Evolutionary conservation across 805 yeast genomes (phyloP), one percentile per base, ranked within the genome.

Genomic region (Saccharomycopsis schoenii): DNA sequence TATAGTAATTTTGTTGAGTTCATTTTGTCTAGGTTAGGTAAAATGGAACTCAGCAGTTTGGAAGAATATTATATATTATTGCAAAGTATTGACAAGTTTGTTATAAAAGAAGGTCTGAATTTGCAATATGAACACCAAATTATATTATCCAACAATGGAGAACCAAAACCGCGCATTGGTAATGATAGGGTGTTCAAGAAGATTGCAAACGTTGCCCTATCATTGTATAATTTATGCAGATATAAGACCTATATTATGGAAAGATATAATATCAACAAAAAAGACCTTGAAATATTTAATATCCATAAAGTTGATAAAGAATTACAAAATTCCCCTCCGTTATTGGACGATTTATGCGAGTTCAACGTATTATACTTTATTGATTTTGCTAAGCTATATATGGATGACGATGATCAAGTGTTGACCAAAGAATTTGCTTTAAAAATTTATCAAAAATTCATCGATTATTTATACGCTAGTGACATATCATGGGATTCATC

Each of bases 51-150:
- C 52, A 64, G 67, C 0, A 72, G 77, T 0, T 68, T 77, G 55
- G 89, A 85, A 60, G 89, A 86, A 58, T 77, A 82, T 0, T 76
- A 79, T 55, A 62, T 73, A 0, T 37, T 84, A 1, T 66, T 82
- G 2, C 69, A 72, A 55, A 77, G 73, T 0, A 67, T 84, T 41
- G 83, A 83, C 60, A 68, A 74, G 54, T 62, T 76, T 0, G 66
- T 81, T 1, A 67, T 77, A 0, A 70, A 73, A 2, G 77, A 77
- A 51, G 83, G 81, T 1, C 65, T 73, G 21, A 74, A 75, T 29
- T 62, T 80, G 66, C 61, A 58, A 60, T 59, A 52, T 61, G 59
- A 37, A 65, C 55, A 61, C 70, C 60, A 58, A 62, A 56, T 58
- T 60, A 56, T 58, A 61, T n/a, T 50, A 55, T 54, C 10, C 15